Percentiles rank a stretch among this genome's conserved stretches.
These are phyloP conservation scores for Petrea volubilis DNA, from an alignment of 257 asterid species.

Conservation along the genomic window DNA sequence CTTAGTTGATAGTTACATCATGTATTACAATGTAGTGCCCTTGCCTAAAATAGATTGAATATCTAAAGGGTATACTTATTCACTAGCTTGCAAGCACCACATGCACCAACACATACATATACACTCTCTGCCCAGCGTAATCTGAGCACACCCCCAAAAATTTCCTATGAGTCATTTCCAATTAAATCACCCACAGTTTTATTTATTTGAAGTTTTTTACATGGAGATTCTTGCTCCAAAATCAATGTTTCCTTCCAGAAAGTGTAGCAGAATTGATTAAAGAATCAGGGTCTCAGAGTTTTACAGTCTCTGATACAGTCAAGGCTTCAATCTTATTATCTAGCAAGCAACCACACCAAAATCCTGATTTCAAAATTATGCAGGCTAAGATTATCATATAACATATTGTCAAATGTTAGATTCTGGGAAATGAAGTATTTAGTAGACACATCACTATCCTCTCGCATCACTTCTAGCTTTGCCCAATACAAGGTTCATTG, in stretches of 20 bases:
- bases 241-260: neutral
- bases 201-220: neutral
- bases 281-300: neutral
- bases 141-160: neutral
- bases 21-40: too few relatives aligned
- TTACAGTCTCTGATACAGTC: neutral
- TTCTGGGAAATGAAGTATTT: neutral
- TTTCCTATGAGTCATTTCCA: neutral
- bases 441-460: neutral
- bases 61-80: too few relatives aligned
- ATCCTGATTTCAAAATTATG: neutral
- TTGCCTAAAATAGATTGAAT: neutral
- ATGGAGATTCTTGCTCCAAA: neutral
- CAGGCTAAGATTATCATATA: neutral
- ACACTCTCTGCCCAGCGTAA: too few relatives aligned
- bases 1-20: too few relatives aligned
- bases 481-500: neutral
- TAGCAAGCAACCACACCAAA: neutral
- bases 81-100: too few relatives aligned
- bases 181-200: neutral
- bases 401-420: neutral
- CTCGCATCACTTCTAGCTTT: neutral
- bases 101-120: neutral
- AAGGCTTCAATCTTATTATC: neutral
- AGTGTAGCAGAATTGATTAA: neutral